Percentiles rank a stretch among this genome's conserved stretches.
phyloP scores from a whole-genome alignment of 805 yeast species.

The Wickerhamiella shivajii region DNA sequence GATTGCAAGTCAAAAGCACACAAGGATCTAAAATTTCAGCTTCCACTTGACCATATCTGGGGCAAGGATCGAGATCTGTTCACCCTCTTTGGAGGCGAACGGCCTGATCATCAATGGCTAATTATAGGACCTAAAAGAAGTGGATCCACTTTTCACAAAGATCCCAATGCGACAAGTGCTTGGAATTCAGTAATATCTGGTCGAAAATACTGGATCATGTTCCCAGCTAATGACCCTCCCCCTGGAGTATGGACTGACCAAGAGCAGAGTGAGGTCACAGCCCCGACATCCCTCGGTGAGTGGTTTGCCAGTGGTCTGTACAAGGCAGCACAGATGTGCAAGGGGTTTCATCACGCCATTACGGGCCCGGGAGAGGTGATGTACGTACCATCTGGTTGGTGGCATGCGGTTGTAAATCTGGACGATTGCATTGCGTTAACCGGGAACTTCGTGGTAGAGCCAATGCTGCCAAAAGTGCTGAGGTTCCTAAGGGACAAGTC shows the following conservation, averaged over 20 bases:
- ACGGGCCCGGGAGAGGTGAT: slow-evolving; percentile 73
- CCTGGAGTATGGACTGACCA: slow-evolving; percentile 74
- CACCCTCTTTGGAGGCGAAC: slow-evolving; percentile 32
- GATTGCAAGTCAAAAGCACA: slow-evolving; percentile 68
- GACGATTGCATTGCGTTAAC: slow-evolving; percentile 62
- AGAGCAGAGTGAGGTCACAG: slow-evolving; percentile 75
- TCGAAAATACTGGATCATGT: slow-evolving; percentile 73
- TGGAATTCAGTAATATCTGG: slow-evolving; percentile 78
- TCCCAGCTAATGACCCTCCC: slow-evolving; percentile 61
- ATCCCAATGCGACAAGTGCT: slow-evolving; percentile 80
- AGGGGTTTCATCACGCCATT: slow-evolving; percentile 48
- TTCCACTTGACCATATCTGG: slow-evolving; percentile 36
- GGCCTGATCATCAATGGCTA: slow-evolving; percentile 91
- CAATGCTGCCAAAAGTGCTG: slow-evolving; percentile 44
- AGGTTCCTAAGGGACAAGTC: slow-evolving; percentile 51
- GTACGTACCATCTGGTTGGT: slow-evolving; percentile 93
- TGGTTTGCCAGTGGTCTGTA: slow-evolving; percentile 78
- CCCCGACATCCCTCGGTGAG: slow-evolving; percentile 86
- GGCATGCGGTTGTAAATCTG: slow-evolving; percentile 86
- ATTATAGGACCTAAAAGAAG: slow-evolving; percentile 70
- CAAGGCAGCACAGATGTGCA: slow-evolving; percentile 38
- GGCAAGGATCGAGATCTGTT: slow-evolving; percentile 40
- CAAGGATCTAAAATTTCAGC: slow-evolving; percentile 38
- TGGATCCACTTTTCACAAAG: slow-evolving; percentile 87
- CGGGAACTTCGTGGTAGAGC: slow-evolving; percentile 67